phyloP scores from a whole-genome alignment of 73 alveolate species.

The Tetrahymena borealis region DNA sequence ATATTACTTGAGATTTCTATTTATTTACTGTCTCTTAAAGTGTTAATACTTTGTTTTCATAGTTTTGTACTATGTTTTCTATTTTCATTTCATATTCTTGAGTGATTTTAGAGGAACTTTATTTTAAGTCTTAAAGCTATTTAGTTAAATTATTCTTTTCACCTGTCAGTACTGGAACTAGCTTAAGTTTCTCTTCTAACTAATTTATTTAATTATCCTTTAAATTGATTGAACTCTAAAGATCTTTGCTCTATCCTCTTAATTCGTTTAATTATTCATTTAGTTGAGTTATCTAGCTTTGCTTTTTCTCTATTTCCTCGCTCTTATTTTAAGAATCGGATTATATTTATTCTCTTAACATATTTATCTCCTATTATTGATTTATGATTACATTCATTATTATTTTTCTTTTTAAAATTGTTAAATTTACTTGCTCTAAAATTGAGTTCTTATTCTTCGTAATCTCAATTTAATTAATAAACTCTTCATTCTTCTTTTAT shows the following conservation, averaged over 20 bases:
- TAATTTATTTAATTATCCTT: no score
- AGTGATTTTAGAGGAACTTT: background rate
- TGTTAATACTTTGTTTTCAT: background rate
- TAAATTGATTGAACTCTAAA: no score
- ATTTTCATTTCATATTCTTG: background rate
- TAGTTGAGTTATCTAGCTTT: no score
- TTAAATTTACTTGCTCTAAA: background rate
- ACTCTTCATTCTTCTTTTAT: background rate
- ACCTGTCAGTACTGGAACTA: background rate
- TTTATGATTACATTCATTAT: no score
- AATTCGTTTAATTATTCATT: no score
- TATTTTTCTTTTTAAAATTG: no score
- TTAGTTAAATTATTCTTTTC: background rate
- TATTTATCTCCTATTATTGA: no score
- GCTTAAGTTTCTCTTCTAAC: no score
- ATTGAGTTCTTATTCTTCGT: background rate
- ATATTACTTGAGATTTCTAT: background rate
- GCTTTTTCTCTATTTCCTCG: no score
- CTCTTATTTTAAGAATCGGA: no score
- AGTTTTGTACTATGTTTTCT: background rate
- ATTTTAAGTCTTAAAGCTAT: background rate
- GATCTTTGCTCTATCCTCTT: no score
- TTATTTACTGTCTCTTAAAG: background rate
- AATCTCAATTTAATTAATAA: background rate
- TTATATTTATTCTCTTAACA: no score